phyloP scores from a whole-genome alignment of 768 basidiomycete genomes.

The Pulveroboletus frians region DNA sequence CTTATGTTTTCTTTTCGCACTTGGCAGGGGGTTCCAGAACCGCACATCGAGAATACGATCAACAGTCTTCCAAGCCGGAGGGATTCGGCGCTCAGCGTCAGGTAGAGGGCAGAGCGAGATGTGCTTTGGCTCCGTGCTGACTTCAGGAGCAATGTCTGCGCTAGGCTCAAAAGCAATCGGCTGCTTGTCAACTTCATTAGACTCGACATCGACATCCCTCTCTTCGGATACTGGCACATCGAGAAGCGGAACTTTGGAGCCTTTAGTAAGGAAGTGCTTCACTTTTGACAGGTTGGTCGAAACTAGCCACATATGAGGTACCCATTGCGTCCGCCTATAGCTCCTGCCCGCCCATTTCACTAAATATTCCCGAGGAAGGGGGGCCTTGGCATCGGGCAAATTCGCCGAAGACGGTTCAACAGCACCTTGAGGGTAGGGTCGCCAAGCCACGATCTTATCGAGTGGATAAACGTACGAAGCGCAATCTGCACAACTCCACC shows the following conservation, averaged over 20 bases:
- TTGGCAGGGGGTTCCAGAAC: constrained; percentile 47
- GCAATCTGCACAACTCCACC: constrained; percentile 78
- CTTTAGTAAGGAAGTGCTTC: constrained; percentile 68
- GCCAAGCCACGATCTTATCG: constrained; percentile 90
- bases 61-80: constrained; percentile 79
- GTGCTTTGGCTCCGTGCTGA: constrained; percentile 30
- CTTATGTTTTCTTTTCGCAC: constrained; percentile 9
- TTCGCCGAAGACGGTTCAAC: constrained; percentile 45
- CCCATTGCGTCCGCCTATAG: constrained; percentile 80
- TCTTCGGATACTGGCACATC: constrained; percentile 36
- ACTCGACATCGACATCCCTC: constrained; percentile 23
- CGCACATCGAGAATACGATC: constrained; percentile 85
- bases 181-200: constrained; percentile 18
- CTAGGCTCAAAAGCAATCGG: constrained; percentile 38
- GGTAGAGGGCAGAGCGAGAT: constrained; percentile 39
- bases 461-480: constrained; percentile 60
- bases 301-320: constrained; percentile 87
- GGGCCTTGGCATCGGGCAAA: constrained; percentile 47
- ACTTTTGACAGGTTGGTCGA: constrained; percentile 62
- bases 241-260: constrained; percentile 65
- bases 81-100: constrained; percentile 73
- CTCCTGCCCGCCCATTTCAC: constrained; percentile 84
- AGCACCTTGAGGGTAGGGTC: constrained; percentile 68
- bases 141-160: constrained; percentile 32
- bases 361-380: constrained; percentile 85